A percentile compares a stretch with the other conserved stretches of the same genome.
Conservation (phyloP, 208 protist species). For the Leishmania aethiopica region DNA sequence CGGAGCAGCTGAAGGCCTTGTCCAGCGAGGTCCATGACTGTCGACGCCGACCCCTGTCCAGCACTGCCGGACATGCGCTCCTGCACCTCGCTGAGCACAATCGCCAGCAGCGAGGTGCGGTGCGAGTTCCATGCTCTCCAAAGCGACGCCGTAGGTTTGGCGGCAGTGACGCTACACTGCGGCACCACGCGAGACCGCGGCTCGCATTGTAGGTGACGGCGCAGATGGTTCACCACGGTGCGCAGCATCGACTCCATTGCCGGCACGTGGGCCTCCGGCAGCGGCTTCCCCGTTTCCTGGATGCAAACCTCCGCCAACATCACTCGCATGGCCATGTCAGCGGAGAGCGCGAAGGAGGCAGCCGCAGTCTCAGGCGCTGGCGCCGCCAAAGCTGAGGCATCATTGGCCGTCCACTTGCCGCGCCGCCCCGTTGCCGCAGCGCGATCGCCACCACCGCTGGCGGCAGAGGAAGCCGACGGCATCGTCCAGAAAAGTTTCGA, state of each 20-base stretch:
- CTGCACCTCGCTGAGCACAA: constrained; percentile 5
- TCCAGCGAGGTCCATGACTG: constrained; percentile 5
- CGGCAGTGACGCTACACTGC: neutral
- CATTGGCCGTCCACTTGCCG: constrained; percentile 10
- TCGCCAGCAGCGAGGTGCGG: neutral
- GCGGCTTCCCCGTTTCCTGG: constrained; percentile 11
- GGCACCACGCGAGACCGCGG: neutral
- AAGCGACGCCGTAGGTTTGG: neutral
- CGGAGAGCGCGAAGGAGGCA: constrained; percentile 11
- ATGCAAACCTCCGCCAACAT: constrained; percentile 16
- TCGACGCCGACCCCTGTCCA: neutral
- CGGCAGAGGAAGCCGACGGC: neutral
- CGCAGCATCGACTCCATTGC: constrained; percentile 22
- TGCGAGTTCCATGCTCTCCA: neutral
- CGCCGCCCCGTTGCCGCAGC: neutral
- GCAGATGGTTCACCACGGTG: constrained; percentile 15
- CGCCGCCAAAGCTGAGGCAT: neutral
- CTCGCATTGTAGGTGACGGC: constrained; percentile 1
- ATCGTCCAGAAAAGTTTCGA: constrained; percentile 9
- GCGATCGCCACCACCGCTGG: neutral
- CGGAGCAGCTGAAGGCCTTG: constrained; percentile 24
- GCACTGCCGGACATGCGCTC: neutral
- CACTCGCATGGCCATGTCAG: constrained; percentile 14
- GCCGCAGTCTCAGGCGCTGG: neutral
- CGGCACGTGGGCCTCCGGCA: constrained; percentile 19